Evolutionary conservation across 2,329 filamentous ascomycete genomes (phyloP).

Genomic region (Nemania sp.): DNA sequence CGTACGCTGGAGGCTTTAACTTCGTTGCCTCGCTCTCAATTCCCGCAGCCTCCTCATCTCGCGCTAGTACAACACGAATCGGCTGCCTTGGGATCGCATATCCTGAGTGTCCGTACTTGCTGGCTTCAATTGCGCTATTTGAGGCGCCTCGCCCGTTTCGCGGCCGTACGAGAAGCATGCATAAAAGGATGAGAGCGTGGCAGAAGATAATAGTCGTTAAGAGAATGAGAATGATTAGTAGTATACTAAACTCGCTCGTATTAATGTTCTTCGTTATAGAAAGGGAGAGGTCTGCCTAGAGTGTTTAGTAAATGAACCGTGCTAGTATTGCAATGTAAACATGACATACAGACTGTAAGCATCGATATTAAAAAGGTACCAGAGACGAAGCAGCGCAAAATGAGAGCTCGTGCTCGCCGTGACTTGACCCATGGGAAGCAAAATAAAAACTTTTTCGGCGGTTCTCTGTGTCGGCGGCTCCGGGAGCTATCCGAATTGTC

Average conservation of each 20-base stretch:
- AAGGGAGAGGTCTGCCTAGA: conserved; percentile 74
- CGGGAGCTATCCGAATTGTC: conserved; percentile 36
- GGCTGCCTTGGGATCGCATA: conserved; percentile 79
- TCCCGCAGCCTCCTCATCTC: conserved; percentile 77
- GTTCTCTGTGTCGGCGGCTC: conserved; percentile 38
- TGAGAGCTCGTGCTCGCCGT: conserved; percentile 64
- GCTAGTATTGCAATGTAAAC: neutral
- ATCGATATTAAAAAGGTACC: conserved; percentile 70
- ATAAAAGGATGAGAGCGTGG: conserved; percentile 80
- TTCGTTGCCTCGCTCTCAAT: conserved; percentile 67
- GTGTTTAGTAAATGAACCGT: conserved; percentile 6
- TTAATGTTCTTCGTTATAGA: conserved; percentile 73
- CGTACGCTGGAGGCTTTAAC: conserved; percentile 83
- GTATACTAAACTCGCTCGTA: conserved; percentile 79
- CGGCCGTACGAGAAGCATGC: conserved; percentile 71
- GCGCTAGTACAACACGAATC: conserved; percentile 79
- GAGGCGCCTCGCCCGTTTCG: conserved; percentile 31
- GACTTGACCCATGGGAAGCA: conserved; percentile 69
- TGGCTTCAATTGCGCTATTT: conserved; percentile 6
- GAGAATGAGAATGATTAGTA: conserved; percentile 83
- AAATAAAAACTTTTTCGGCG: conserved; percentile 61
- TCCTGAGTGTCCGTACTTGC: conserved; percentile 54
- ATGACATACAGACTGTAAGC: conserved; percentile 73
- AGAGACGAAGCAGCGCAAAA: conserved; percentile 73
- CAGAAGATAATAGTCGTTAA: conserved; percentile 82